Percentiles rank a stretch among this genome's conserved stretches.
Evolutionary conservation across 106 monocot species (phyloP).

Genomic region (Posidonia australis): DNA sequence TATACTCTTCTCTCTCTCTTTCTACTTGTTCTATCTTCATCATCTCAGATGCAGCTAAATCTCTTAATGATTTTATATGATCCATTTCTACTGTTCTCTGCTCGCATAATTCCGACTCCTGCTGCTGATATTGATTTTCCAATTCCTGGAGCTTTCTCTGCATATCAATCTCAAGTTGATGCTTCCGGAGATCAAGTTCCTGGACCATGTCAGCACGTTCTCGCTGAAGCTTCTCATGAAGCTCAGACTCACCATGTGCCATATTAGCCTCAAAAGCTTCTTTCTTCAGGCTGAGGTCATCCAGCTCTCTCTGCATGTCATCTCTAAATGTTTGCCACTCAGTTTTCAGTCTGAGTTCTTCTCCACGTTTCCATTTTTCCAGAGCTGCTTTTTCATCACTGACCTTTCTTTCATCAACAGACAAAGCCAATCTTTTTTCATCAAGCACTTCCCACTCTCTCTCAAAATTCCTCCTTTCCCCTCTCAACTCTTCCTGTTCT

Average conservation of each 20-base stretch:
- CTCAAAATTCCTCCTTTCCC: conserved; percentile 83
- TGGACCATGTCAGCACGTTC: conserved; percentile 15
- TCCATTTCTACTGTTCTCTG: conserved; percentile 31
- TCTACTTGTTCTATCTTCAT: conserved; percentile 49
- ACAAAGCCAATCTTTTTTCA: conserved; percentile 50
- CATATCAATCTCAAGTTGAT: conserved; percentile 20
- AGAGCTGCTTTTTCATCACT: conserved; percentile 49
- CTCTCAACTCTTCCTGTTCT: conserved; percentile 53
- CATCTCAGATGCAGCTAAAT: conserved; percentile 37
- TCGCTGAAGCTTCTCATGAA: conserved; percentile 30
- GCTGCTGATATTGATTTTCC: conserved; percentile 18
- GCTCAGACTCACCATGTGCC: conserved; percentile 37
- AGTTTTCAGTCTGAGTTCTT: conserved; percentile 55
- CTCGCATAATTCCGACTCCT: conserved; percentile 17
- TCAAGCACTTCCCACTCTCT: conserved; percentile 82
- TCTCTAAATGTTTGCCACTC: conserved; percentile 23
- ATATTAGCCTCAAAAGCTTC: conserved; percentile 61
- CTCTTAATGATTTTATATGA: conserved; percentile 35
- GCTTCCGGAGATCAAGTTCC: conserved; percentile 18
- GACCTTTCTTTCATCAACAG: conserved; percentile 33
- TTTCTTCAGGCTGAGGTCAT: conserved; percentile 53
- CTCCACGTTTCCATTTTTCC: conserved; percentile 50
- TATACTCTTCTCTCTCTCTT: conserved; percentile 50
- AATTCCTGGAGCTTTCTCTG: conserved; percentile 11
- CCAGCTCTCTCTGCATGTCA: conserved; percentile 38